Percentiles rank a stretch among this genome's conserved stretches.
Evolutionary conservation across 2,329 filamentous ascomycete genomes (phyloP).

Genomic region (Fusarium mundagurra): DNA sequence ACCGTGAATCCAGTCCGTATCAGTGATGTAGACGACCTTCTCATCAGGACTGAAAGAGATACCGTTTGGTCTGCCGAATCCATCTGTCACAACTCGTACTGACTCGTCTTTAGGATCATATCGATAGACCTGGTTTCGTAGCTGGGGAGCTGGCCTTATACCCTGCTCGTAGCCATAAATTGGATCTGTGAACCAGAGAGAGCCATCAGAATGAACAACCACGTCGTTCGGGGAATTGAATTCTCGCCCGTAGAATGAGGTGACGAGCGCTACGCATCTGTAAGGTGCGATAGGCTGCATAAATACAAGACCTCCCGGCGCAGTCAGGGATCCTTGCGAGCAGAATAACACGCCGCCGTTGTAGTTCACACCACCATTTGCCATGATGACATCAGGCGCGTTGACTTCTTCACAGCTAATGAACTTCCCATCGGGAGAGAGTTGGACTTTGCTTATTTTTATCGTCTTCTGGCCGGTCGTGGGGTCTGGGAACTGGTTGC

Average conservation of each 20-base stretch:
- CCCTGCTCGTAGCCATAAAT: conserved; percentile 59
- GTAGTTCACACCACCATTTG: conserved; percentile 61
- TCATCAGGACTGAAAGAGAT: conserved; percentile 58
- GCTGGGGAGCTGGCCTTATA: conserved; percentile 53
- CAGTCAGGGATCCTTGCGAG: conserved; percentile 48
- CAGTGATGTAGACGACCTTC: conserved; percentile 56
- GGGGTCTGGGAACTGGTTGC: conserved; percentile 44
- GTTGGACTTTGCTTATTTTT: conserved; percentile 43
- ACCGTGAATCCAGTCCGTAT: conserved; percentile 50
- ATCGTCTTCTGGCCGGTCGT: conserved; percentile 40
- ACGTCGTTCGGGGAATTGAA: conserved; percentile 64
- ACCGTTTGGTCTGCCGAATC: conserved; percentile 58
- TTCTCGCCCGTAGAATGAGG: conserved; percentile 53
- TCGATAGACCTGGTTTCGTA: conserved; percentile 61
- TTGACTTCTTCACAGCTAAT: conserved; percentile 48
- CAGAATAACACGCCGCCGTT: conserved; percentile 53
- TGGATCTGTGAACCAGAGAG: conserved; percentile 62
- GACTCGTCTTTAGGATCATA: conserved; percentile 53
- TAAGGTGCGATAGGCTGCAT: conserved; percentile 49
- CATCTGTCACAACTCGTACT: conserved; percentile 57
- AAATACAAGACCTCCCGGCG: conserved; percentile 43
- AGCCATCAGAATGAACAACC: conserved; percentile 53
- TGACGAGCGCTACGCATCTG: conserved; percentile 44
- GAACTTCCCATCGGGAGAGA: conserved; percentile 21
- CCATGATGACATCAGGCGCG: conserved; percentile 51